Base-by-base conservation (phyloP, 345 rosid species). In the Erodium maritimum region DNA sequence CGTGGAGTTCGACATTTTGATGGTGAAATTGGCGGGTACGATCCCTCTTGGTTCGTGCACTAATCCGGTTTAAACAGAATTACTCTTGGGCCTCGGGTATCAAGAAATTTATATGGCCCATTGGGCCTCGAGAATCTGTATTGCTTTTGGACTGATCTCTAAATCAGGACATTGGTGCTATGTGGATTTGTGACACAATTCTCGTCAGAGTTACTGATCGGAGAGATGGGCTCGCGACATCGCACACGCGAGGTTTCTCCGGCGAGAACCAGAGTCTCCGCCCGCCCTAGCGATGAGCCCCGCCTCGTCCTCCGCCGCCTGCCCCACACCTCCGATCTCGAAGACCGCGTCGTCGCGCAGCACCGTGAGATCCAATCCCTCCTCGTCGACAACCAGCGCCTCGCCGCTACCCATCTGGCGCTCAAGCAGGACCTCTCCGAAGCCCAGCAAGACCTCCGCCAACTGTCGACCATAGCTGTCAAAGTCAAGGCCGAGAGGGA, bases 341-440 rank as follows among this genome's bases (percentile, higher is more conserved):
- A 91, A 71, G 96, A 88, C 62, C 82, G 80, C 61, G 74, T 82
- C 64, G 71, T 81, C 37, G 73, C 81, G 61, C 95, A 84, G 70
- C 83, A 75, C 52, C 81, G 73, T 12, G 86, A 91, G 67, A 84
- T 91, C 75, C 85, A 88, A 50, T 52, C 90, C 50, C 93, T 86
- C 62, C 77, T 84, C 37, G 64, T 55, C 22, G 83, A 86, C 34
- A 88, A 84, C 70, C 87, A 86, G 52, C 78, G 82, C 19, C 79
- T 88, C 6, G 80, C 82, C 1, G 74, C 84, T 21, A 59, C 80
- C 1, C 93, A 88, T 71, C 54, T 82, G 17, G 85, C 87, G n/a
- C 74, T 88, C 54, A 79, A 84, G 61, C 84, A 88, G 24, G 95
- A 88, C 62, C 80, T 84, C 45, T 68, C 74, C 63, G 60, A 68